Evolutionary conservation across 306 rosid species (phyloP).

Genomic region (Cyclanthera cordifolia): DNA sequence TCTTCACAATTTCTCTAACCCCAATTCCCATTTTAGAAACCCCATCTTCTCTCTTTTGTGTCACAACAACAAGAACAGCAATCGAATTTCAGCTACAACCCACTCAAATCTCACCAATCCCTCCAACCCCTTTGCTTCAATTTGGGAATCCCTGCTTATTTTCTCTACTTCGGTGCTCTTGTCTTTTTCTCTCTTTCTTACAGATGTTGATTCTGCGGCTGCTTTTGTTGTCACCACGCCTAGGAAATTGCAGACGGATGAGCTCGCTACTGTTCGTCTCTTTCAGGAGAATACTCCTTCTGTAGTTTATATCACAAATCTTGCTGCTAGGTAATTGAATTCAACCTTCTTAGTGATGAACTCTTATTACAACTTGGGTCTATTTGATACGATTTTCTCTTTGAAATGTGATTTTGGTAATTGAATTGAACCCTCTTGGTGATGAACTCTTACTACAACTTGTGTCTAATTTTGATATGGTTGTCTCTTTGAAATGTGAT

Average conservation of each 20-base stretch:
- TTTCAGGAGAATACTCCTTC: slow-evolving; percentile 90
- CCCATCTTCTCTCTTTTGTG: slow-evolving; percentile 24
- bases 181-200: slow-evolving; percentile 50
- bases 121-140: background rate
- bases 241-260: slow-evolving; percentile 71
- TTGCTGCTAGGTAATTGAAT: slow-evolving; percentile 51
- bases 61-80: background rate
- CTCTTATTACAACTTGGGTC: too few species aligned
- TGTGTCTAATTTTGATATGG: background rate
- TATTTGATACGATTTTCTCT: background rate
- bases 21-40: background rate
- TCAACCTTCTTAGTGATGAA: too few species aligned
- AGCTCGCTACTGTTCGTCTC: slow-evolving; percentile 89
- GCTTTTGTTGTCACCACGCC: slow-evolving; percentile 69
- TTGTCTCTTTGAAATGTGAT: background rate
- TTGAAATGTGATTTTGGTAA: too few species aligned
- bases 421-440: too few species aligned
- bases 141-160: slow-evolving; percentile 40
- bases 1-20: slow-evolving; percentile 11
- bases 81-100: background rate
- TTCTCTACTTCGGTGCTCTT: slow-evolving; percentile 60
- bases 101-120: background rate
- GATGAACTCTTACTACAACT: too few species aligned
- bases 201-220: slow-evolving; percentile 53
- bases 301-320: slow-evolving; percentile 89